Evolutionary conservation across 139 green algal species (phyloP), one percentile per base, ranked within the genome.

Genomic region (Chlamydomonas eustigma): DNA sequence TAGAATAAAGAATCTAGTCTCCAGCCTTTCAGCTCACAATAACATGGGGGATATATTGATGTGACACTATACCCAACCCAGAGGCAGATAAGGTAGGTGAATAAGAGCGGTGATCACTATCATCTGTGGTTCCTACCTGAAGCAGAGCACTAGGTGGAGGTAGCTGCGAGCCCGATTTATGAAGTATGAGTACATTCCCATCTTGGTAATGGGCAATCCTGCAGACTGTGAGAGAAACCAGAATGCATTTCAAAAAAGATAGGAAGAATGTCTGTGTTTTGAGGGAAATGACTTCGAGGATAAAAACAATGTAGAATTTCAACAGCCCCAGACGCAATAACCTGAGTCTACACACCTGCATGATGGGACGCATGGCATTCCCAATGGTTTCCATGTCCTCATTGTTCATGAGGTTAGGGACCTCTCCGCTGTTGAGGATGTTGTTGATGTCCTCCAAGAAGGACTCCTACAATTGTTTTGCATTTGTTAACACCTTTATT

Each of bases 381-480:
- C 51, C n/a, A 64, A 95, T 94, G 24, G 79, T 52, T 78, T 94
- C 90, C 76, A 87, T 72, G 77, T 95, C 91, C 4, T 95, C 91
- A 36, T 71, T 80, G 3, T 65, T 70, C 38, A 89, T 79, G 76
- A 94, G 82, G 80, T 95, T 93, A 36, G 91, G 90, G 31, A 95
- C 88, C 77, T 91, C 88, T 50, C 91, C 91, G n/a, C 36, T 39
- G 76, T 94, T 94, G 34, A 95, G 85, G 51, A 95, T 90, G 84
- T 94, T 93, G 85, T 94, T 94, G 69, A 95, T 87, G 84, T 95
- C 90, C 81, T 95, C 91, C 51, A 96, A 80, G 79, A 93, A 94
- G 33, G 80, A 83, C 80, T 96, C 91, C 74, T 88, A 44, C 34
- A 93, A 18, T 6, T 4, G n/a, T n/a, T n/a, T n/a, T n/a, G 36